A percentile compares a stretch with the other conserved stretches of the same genome.
phyloP scores from a whole-genome alignment of 768 basidiomycete genomes.

The Suillus paluster region DNA sequence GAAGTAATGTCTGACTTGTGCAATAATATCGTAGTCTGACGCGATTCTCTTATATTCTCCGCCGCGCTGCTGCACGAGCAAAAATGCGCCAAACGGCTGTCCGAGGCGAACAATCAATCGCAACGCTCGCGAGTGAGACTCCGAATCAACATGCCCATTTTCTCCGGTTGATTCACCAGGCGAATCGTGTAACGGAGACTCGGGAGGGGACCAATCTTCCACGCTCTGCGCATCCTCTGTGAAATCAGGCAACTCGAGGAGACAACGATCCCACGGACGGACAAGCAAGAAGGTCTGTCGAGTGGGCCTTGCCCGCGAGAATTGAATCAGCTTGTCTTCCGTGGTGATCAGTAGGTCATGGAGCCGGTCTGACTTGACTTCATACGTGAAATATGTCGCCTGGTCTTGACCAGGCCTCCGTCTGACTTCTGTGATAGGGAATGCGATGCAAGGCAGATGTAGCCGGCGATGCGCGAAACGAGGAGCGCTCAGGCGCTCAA shows the following conservation, averaged over 20 bases:
- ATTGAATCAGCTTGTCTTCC: too few relatives aligned
- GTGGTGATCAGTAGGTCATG: background rate
- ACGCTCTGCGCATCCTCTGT: background rate
- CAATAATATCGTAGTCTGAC: too few relatives aligned
- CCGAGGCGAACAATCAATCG: background rate
- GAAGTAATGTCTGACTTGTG: too few relatives aligned
- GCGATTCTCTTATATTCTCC: too few relatives aligned
- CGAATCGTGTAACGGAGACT: background rate
- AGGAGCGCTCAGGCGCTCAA: background rate
- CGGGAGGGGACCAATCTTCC: background rate
- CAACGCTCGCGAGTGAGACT: too few relatives aligned
- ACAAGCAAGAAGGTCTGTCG: too few relatives aligned
- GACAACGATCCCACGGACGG: too few relatives aligned
- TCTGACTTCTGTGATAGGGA: constrained; percentile 12
- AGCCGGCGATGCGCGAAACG: background rate
- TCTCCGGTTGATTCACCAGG: background rate
- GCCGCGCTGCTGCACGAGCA: background rate
- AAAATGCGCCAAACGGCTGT: background rate
- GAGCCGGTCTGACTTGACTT: background rate
- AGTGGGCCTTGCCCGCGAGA: too few relatives aligned
- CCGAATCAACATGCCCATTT: background rate
- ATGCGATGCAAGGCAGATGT: background rate
- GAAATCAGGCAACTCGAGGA: too few relatives aligned
- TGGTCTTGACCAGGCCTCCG: constrained; percentile 9
- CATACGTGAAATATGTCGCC: background rate